Percentiles rank a stretch among this genome's conserved stretches.
These are phyloP conservation scores for Termitomyces sp. DNA, from an alignment of 768 basidiomycete species.

Conservation along the genomic window DNA sequence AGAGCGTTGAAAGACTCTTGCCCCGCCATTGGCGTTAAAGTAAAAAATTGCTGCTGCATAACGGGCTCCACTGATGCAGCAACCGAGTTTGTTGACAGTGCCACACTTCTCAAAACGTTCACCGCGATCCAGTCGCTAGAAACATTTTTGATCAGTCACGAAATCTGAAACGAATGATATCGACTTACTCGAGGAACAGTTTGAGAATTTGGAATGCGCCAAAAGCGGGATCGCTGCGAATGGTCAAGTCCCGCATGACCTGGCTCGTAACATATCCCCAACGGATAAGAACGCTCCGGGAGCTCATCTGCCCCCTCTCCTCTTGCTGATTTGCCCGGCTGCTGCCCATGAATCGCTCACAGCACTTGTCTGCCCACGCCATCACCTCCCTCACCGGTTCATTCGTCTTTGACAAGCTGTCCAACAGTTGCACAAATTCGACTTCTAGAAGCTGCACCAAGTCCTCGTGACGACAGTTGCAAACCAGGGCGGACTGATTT, in stretches of 20 bases:
- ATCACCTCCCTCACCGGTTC: constrained; percentile 86
- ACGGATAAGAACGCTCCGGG: constrained; percentile 80
- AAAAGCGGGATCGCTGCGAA: constrained; percentile 88
- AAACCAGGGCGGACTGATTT: constrained; percentile 89
- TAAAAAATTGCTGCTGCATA: constrained; percentile 86
- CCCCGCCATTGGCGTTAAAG: constrained; percentile 84
- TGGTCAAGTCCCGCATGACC: constrained; percentile 89
- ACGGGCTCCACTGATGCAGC: constrained; percentile 89
- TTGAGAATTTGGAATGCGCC: constrained; percentile 92
- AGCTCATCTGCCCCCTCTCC: constrained; percentile 78
- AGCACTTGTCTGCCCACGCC: constrained; percentile 89
- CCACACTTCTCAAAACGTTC: constrained; percentile 81
- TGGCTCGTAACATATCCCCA: constrained; percentile 94
- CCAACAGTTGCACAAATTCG: constrained; percentile 76
- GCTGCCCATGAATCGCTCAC: constrained; percentile 74
- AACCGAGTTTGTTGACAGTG: constrained; percentile 85
- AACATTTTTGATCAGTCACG: constrained; percentile 2
- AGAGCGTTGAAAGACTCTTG: constrained; percentile 71
- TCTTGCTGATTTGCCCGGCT: constrained; percentile 55
- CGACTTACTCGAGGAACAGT: constrained; percentile 79
- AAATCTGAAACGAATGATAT: constrained; percentile 1
- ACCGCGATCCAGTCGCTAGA: constrained; percentile 86
- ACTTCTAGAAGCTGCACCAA: constrained; percentile 80
- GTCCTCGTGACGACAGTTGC: constrained; percentile 90
- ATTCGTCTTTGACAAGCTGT: constrained; percentile 59